These are phyloP conservation scores for Lentithecium fluviatile DNA, from an alignment of 495 filamentous ascomycete species.

Conservation along the genomic window DNA sequence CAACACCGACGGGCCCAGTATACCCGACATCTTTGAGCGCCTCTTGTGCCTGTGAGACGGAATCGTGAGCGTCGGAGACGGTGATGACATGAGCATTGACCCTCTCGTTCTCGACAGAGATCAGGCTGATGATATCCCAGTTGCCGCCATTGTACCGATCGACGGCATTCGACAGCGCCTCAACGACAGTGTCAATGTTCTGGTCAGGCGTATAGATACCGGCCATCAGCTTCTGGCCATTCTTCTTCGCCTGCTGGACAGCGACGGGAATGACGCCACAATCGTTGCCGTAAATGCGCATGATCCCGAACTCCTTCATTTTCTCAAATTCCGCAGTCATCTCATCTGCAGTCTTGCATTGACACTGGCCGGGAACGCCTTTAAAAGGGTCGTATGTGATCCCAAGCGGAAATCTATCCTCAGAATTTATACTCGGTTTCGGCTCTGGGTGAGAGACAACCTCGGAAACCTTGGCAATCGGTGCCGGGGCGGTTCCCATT, in stretches of 20 bases:
- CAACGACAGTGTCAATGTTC: constrained; percentile 51
- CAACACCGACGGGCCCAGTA: constrained; percentile 69
- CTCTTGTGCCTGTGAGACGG: constrained; percentile 56
- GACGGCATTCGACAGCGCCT: constrained; percentile 47
- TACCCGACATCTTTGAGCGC: constrained; percentile 64
- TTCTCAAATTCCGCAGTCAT: constrained; percentile 62
- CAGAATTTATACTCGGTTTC: not conserved
- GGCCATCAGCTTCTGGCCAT: constrained; percentile 66
- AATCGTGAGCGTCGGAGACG: constrained; percentile 55
- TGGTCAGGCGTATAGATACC: constrained; percentile 62
- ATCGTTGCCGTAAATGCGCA: constrained; percentile 80
- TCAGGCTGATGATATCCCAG: constrained; percentile 66
- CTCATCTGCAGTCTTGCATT: constrained; percentile 64
- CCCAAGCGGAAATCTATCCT: constrained; percentile 16
- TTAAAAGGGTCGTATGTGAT: constrained; percentile 29
- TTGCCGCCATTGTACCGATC: constrained; percentile 52
- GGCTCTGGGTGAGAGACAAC: not conserved
- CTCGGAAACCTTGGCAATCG: not conserved
- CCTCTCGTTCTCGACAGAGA: constrained; percentile 78
- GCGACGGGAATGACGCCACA: constrained; percentile 68
- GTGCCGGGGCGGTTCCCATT: not conserved
- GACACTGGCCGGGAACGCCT: constrained; percentile 40
- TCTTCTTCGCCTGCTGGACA: constrained; percentile 55
- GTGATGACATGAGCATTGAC: constrained; percentile 57
- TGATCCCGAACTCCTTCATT: constrained; percentile 53